Base-by-base conservation (phyloP, 148 eudicot genomes). In the Rhododendron molle region DNA sequence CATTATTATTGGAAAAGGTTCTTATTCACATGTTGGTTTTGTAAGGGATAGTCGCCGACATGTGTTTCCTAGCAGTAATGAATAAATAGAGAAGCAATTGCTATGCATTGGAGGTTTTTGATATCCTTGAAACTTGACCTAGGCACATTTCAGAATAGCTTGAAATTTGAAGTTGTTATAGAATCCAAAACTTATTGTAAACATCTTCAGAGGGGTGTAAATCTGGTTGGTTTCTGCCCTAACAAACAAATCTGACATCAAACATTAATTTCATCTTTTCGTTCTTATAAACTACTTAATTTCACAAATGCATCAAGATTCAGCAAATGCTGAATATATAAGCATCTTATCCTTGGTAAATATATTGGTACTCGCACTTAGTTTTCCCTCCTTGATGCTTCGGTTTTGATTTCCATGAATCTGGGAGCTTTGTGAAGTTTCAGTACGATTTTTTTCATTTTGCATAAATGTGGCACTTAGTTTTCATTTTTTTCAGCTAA, bases 81-180 rank as follows among this genome's bases (percentile, higher is more conserved):
- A 44, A 28, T 43, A 46, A 8, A 20, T 36, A n/a, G 14, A 72
- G 12, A 50, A 50, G n/a, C 74, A 12, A 13, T 34, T 73, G 23
- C 21, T 49, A 6, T 28, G n/a, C 43, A 60, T 49, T 71, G 78
- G 43, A n/a, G 10, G 20, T 76, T 49, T 74, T 52, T 46, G 44
- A 52, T 50, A 52, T 52, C 0, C 28, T 26, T 71, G 12, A 16
- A 62, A 32, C 62, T 84, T 44, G 49, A 54, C 5, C 34, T 10
- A 26, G 73, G n/a, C 47, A 50, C 7, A n/a, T 47, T 21, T 58
- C 16, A 47, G 83, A 73, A 44, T 67, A 36, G 54, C 80, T 71
- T 86, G 32, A 47, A 23, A 65, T 85, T 11, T 65, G 40, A 85
- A 81, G 52, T 69, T 36, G 46, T n/a, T 50, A 80, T 26, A 49